Conservation (phyloP, 108 stramenopile genomes). For the Hondaea fermentalgiana region DNA sequence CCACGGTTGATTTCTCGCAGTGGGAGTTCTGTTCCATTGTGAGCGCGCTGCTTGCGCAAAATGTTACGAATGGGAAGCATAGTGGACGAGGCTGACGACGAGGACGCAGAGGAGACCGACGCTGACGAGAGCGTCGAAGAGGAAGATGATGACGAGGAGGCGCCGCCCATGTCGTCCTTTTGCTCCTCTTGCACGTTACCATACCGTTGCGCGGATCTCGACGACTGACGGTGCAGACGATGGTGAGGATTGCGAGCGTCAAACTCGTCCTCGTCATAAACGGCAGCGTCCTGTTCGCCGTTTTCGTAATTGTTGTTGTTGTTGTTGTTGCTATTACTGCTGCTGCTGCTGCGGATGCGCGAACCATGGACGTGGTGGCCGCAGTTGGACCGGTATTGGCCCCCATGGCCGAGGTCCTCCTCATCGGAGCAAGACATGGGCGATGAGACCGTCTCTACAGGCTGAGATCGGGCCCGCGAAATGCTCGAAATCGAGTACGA, state of each 20-base stretch:
- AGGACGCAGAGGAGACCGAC: not conserved
- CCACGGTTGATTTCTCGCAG: not conserved
- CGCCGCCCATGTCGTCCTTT: not conserved
- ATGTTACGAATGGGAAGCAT: constrained; percentile 14
- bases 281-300: no score
- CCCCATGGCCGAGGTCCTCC: not conserved
- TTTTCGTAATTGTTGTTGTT: no score
- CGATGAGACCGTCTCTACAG: not conserved
- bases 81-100: not conserved
- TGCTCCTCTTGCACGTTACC: not conserved
- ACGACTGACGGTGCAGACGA: no score
- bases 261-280: not conserved
- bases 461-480: not conserved
- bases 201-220: not conserved
- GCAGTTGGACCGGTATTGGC: no score
- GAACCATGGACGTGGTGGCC: no score
- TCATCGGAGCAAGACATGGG: not conserved
- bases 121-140: not conserved
- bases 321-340: not conserved
- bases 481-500: not conserved
- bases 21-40: not conserved
- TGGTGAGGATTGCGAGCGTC: not conserved
- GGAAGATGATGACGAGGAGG: not conserved
- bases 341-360: not conserved
- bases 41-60: not conserved